Base-by-base conservation (phyloP, 805 yeast species). In the Candida nemodendra region DNA sequence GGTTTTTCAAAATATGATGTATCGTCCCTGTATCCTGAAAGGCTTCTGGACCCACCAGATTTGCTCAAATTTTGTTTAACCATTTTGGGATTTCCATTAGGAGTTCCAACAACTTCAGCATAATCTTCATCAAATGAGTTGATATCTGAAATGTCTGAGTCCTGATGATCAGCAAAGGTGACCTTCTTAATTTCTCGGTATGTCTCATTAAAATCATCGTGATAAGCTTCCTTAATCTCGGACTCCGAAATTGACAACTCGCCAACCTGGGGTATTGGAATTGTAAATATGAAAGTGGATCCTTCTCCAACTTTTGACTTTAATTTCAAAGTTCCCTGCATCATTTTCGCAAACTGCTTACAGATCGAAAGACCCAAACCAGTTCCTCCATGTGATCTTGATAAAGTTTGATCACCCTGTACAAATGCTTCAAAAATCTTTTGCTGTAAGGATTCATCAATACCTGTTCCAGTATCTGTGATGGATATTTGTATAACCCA, bases 381-480 rank as follows among this genome's bases (percentile, higher is more conserved):
- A 0, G 97, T 93, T 49, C 99, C 99, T 41, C 98, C 97, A 56
- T 84, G 82, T 40, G 90, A 86, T 55, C 95, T 73, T 4, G 95
- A 85, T 18, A 88, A 69, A 0, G 96, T 88, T 60, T 89, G 96
- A 56, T 91, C 98, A 36, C 98, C 99, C 65, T 91, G 99, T 14
- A 90, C 89, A 67, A 91, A 91, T 1, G 98, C 97, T 54, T 93
- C 97, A 61, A 91, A 91, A 1, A 91, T 95, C 44, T 84, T 79
- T 30, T 79, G 79, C 54, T 86, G 96, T 38, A 89, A 62, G 1
- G 81, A 78, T 11, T 82, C 79, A 27, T 87, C 95, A 36, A 91
- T 90, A 42, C 99, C 99, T 0, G 97, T 90, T 3, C 99, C 98
- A 0, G 95, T 87, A 58, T 91, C 99, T 25, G 71, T 72, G 9